A percentile compares a stretch with the other conserved stretches of the same genome.
Evolutionary conservation across 2,329 filamentous ascomycete species (phyloP).

Genomic region (Gliomastix tumulicola): DNA sequence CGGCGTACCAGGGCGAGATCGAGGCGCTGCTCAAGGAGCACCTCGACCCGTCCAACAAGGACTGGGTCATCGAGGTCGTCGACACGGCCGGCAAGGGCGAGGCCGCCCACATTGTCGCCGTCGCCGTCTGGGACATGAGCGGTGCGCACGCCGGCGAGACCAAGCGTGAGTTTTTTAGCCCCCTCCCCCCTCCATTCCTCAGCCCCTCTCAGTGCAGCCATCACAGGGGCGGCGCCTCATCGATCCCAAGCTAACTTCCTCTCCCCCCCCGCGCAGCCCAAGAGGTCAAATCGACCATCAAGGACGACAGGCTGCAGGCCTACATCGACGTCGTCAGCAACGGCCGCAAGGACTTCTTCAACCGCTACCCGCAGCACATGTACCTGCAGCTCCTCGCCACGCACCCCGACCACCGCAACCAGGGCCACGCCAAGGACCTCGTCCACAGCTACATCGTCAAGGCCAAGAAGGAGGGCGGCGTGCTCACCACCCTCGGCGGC

Average conservation of each 20-base stretch:
- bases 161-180: constrained; percentile 4
- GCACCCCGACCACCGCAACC: constrained; percentile 8
- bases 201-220: too few species aligned
- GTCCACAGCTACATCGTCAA: constrained; percentile 6
- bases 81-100: constrained; percentile 5
- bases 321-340: constrained; percentile 3
- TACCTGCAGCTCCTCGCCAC: constrained; percentile 9
- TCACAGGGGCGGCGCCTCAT: too few species aligned
- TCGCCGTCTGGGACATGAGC: constrained; percentile 10
- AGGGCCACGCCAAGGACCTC: constrained; percentile 9
- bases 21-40: constrained; percentile 7
- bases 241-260: background rate
- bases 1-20: constrained; percentile 5
- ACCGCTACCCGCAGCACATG: constrained; percentile 4
- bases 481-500: constrained; percentile 7
- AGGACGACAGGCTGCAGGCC: constrained; percentile 3
- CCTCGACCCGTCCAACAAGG: constrained; percentile 9
- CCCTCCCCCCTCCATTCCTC: too few species aligned
- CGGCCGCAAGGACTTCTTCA: constrained; percentile 5
- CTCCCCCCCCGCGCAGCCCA: background rate
- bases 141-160: constrained; percentile 3
- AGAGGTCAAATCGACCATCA: constrained; percentile 3
- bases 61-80: constrained; percentile 8
- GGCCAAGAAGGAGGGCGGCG: constrained; percentile 6
- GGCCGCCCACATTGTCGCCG: constrained; percentile 5